Evolutionary conservation across 2,329 filamentous ascomycete species (phyloP), one percentile per base, ranked within the genome.

Genomic region (Clonostachys byssicola): DNA sequence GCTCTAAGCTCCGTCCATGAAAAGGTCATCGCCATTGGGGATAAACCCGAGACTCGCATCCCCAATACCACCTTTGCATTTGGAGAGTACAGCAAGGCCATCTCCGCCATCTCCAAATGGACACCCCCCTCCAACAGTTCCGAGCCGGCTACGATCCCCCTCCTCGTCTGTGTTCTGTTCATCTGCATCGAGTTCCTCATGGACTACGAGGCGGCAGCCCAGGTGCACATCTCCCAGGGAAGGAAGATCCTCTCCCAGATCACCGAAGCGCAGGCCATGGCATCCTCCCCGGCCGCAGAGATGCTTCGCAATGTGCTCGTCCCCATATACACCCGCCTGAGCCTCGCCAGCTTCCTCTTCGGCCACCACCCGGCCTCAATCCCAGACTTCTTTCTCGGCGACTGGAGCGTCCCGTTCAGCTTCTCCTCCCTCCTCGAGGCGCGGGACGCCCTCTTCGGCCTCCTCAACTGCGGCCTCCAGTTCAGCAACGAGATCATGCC

Each of bases 151-250:
- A 55, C 58, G 1, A 54, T 67, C 1, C 64, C 64, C 1, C 54
- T 79, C 14, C 60, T 77, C 4, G 71, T 71, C 6, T 78, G 74
- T 50, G 56, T 77, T 1, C 59, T 80, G 18, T 77, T 80, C 51
- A 72, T 75, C 20, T 77, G 75, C 52, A 71, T 80, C 43, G 78
- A 80, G 57, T 76, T 77, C 53, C 63, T 81, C 49, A 73, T 74
- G 34, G 72, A 74, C 36, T 72, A 79, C 48, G 70, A 72, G 40
- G 56, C 59, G 6, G 67, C 69, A 10, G 72, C 75, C 1, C 64
- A 72, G 42, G 60, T 73, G 47, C 72, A 74, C 43, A 69, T 74
- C 14, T 60, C 62, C 14, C 70, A 74, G 49, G 72, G 71, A 8
- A 57, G 71, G 5, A 63, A 68, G 40, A 68, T 74, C 3, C 61